Evolutionary conservation across 2,329 filamentous ascomycete species (phyloP).

Genomic region (Scortechinia acanthostroma): DNA sequence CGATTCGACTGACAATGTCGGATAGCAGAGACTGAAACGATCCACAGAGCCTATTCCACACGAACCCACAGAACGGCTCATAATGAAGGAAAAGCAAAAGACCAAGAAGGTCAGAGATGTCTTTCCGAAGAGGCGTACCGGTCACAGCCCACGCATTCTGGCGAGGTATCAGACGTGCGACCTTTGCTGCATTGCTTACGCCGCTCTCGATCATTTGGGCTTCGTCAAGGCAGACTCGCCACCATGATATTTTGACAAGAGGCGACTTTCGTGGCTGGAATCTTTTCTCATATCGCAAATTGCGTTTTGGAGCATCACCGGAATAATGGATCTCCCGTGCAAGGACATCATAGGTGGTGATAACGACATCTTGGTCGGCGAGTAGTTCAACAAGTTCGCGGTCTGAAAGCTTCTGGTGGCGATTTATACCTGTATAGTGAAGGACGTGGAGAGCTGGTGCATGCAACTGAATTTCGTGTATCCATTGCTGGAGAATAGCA

Average conservation of each 20-base stretch:
- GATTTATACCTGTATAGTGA: conserved; percentile 41
- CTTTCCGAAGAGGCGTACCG: conserved; percentile 79
- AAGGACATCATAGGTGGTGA: conserved; percentile 67
- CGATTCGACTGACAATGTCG: conserved; percentile 62
- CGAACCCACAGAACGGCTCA: conserved; percentile 64
- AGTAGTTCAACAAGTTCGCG: conserved; percentile 32
- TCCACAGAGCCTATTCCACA: conserved; percentile 64
- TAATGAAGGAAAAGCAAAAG: conserved; percentile 75
- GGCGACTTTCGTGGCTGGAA: conserved; percentile 67
- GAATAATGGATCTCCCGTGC: conserved; percentile 75
- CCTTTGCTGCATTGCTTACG: conserved; percentile 72
- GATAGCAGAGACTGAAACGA: conserved; percentile 58
- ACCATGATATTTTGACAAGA: conserved; percentile 77
- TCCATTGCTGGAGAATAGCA: conserved; percentile 52
- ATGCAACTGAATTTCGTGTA: conserved; percentile 48
- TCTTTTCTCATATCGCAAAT: conserved; percentile 56
- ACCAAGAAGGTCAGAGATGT: conserved; percentile 71
- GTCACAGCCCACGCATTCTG: conserved; percentile 87
- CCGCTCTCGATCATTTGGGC: conserved; percentile 92
- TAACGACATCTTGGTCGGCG: conserved; percentile 44
- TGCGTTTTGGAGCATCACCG: conserved; percentile 60
- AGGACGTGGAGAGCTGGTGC: conserved; percentile 47
- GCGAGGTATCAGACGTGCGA: conserved; percentile 74
- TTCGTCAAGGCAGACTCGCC: conserved; percentile 73
- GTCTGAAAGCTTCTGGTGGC: conserved; percentile 21